Base-by-base conservation (phyloP, 2,329 filamentous ascomycete genomes). In the Akanthomyces muscarius region DNA sequence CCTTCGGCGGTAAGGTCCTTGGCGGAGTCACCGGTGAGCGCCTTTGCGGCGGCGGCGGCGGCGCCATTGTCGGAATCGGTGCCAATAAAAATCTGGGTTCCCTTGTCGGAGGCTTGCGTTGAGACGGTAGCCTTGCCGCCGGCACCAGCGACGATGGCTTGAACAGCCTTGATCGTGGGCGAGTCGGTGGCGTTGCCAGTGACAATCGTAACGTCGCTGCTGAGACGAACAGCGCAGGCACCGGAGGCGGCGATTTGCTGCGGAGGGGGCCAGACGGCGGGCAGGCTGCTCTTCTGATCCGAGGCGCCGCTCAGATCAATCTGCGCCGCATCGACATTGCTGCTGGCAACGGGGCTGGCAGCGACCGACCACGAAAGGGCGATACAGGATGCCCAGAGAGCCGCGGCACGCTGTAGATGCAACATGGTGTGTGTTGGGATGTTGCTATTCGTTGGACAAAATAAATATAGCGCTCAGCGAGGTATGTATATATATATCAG, bases 171-270 rank as follows among this genome's bases (percentile, higher is more conserved):
- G 51, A 66, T 52, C 1, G 65, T 63, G 3, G 65, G 59, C 16
- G 57, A 33, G 25, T 66, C 65, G 33, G 59, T 61, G 56, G 58
- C 57, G 30, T 61, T 59, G 44, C 65, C 65, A 8, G 60, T 64
- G n/a, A 66, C 60, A 28, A 66, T 61, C 3, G 63, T 66, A 28
- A 66, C 60, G 5, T 50, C 51, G 48, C 63, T 14, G 41, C 52
- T 59, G 25, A 66, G 60, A 14, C 56, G 59, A 7, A 64, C 63
- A 5, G 47, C 36, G 11, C 48, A 60, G 13, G 51, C 56, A n/a
- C 14, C 18, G 10, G 50, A 36, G 41, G 7, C 28, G 47, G 65
- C 63, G n/a, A 66, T 61, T 16, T 66, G 25, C 28, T 66, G 65
- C 3, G 65, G 65, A 41, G 60, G 63, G 11, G 65, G 65, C 65